phyloP scores from a whole-genome alignment of 2,329 filamentous ascomycete genomes.

The Purpureocillium lavendulum region DNA sequence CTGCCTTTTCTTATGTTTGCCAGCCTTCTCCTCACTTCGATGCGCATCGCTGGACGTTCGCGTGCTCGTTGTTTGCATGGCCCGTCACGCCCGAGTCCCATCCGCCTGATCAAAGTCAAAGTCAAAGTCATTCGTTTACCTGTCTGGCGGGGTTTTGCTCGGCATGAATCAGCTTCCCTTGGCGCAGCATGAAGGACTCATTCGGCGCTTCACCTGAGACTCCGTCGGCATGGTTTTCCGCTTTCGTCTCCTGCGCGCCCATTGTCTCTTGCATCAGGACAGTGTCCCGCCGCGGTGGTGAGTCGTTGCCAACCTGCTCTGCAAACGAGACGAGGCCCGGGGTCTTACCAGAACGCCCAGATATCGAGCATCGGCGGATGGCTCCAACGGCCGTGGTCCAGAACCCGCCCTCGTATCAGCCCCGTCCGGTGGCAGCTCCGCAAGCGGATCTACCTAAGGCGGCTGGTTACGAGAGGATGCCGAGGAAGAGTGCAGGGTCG shows the following conservation, averaged over 20 bases:
- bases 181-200: conserved; percentile 30
- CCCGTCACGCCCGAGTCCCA: no score
- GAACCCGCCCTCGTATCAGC: conserved; percentile 18
- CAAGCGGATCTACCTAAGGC: conserved; percentile 10
- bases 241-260: conserved; percentile 33
- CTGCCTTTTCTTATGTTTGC: no score
- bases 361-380: conserved; percentile 15
- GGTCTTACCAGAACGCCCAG: conserved; percentile 22
- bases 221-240: conserved; percentile 38
- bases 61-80: conserved; percentile 4
- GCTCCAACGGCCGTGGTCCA: conserved; percentile 14
- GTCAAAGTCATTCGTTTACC: conserved; percentile 4
- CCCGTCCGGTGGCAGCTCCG: conserved; percentile 16
- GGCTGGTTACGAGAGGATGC: conserved; percentile 10
- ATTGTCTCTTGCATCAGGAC: conserved; percentile 28
- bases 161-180: conserved; percentile 7
- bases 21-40: conserved; percentile 2
- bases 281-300: conserved; percentile 29
- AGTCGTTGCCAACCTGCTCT: no score
- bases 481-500: conserved; percentile 16
- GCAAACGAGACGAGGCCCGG: conserved; percentile 8
- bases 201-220: conserved; percentile 32
- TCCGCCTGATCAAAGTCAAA: no score
- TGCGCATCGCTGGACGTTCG: conserved; percentile 15
- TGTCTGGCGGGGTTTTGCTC: conserved; percentile 2